Evolutionary conservation across 306 rosid species (phyloP), one percentile per base, ranked within the genome.

Genomic region (Mimosa bimucronata): DNA sequence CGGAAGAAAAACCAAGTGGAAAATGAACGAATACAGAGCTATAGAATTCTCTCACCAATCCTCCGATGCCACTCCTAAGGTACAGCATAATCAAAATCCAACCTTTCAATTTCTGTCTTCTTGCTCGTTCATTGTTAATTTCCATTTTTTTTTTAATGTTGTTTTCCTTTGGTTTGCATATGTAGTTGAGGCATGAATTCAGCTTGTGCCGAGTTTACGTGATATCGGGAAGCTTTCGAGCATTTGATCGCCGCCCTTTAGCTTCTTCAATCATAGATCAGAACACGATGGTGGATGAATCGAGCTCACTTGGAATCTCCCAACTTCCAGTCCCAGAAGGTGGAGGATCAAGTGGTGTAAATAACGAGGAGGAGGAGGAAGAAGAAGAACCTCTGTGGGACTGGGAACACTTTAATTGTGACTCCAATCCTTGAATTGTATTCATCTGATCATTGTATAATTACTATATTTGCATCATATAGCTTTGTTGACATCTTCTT

Each of bases 1-100:
- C 0, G 97, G 97, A 31, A 89, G 85, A 9, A 92, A 91, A 83
- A 92, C 97, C 83, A 88, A 87, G 42, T 91, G 97, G 97, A 92
- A 92, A 85, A 88, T 91, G 94, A 89, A 89, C 42, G 97, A 91
- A 38, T 92, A 92, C 60, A 85, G 86, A 83, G 94, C 92, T 25
- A 92, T 90, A 40, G 81, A 87, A 58, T 65, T 52, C 73, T 52
- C 79, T 45, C 41, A 18, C 74, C 79, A 80, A 13, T 48, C 86
- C 75, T 28, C 42, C 44, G 62, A 77, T 5, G 19, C 28, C 28
- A 26, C 25, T 67, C 92, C 94, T 26, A 50, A 57, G 87, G 94
- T 90, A 65, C 25, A 23, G 5, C 5, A 34, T 34, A 34, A 31
- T 60, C 37, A 26, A 60, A 6, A 13, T 1, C 37, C 37, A 26